Evolutionary conservation across 2,329 filamentous ascomycete genomes (phyloP).

Genomic region (Penicillium frequentans): DNA sequence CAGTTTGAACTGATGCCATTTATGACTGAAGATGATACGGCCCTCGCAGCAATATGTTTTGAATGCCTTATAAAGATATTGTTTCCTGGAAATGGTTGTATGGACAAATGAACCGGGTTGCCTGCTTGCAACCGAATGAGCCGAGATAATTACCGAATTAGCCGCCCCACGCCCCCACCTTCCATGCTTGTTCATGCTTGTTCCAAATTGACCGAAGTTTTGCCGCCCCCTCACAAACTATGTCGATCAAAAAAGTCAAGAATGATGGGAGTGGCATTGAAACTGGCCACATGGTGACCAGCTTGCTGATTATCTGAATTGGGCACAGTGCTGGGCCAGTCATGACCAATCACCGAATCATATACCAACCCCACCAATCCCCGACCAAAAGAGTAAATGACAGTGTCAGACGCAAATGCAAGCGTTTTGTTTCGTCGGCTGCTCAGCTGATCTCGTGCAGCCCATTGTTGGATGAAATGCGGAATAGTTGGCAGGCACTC

Average conservation of each 20-base stretch:
- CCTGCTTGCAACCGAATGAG: not conserved
- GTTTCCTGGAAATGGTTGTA: not conserved
- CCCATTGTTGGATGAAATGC: constrained; percentile 2
- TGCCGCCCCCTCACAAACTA: not conserved
- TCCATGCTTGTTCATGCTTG: too few relatives aligned
- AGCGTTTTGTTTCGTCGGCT: not conserved
- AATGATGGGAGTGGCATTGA: constrained; percentile 3
- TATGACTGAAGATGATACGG: not conserved
- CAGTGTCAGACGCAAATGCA: not conserved
- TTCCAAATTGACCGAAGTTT: not conserved
- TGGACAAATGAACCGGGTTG: not conserved
- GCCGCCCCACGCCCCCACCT: not conserved
- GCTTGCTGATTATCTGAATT: not conserved
- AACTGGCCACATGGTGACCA: not conserved
- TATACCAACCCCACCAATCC: not conserved
- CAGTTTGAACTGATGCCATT: not conserved
- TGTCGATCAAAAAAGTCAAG: not conserved
- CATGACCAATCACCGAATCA: constrained; percentile 2
- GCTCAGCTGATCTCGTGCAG: not conserved
- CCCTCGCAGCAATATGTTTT: not conserved
- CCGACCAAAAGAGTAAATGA: not conserved
- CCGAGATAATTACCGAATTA: not conserved
- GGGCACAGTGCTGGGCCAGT: constrained; percentile 2
- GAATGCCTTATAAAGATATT: not conserved
- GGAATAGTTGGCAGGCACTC: constrained; percentile 1